phyloP scores from a whole-genome alignment of 2,329 filamentous ascomycete species.

The Xylariaceae sp. region DNA sequence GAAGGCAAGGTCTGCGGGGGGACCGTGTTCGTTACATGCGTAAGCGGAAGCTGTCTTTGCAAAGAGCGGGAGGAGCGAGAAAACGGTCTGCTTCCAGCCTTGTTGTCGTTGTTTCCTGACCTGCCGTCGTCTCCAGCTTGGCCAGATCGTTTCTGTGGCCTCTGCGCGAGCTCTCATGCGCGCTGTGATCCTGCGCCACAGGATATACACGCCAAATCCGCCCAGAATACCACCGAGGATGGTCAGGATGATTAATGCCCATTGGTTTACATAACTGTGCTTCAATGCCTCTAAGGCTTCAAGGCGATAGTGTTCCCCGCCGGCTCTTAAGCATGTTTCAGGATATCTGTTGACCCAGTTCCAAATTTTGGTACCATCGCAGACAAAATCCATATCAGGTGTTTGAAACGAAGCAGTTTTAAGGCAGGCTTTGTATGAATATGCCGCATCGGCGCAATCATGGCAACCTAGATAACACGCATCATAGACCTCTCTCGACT shows the following conservation, averaged over 20 bases:
- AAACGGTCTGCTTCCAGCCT: background rate
- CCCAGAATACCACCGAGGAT: background rate
- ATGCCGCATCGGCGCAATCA: constrained; percentile 2
- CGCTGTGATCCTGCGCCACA: constrained; percentile 1
- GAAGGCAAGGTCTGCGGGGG: background rate
- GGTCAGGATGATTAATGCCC: constrained; percentile 2
- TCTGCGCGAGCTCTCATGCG: background rate
- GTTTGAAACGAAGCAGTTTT: background rate
- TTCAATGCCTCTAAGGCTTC: background rate
- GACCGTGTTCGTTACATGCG: background rate
- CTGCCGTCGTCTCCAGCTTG: background rate
- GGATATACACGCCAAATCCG: background rate
- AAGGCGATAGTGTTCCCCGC: background rate
- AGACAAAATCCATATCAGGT: background rate
- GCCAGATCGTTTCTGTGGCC: background rate
- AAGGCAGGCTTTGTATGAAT: constrained; percentile 4
- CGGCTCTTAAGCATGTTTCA: constrained; percentile 1
- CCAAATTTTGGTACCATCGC: constrained; percentile 8
- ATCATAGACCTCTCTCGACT: constrained; percentile 4
- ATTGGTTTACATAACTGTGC: background rate
- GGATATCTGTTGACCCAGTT: constrained; percentile 11
- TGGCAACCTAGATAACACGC: constrained; percentile 8
- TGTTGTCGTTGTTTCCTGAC: background rate
- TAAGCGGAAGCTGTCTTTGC: background rate
- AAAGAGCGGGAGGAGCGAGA: background rate